A percentile compares a stretch with the other conserved stretches of the same genome.
Evolutionary conservation across 495 filamentous ascomycete genomes (phyloP).

Genomic region (Apiosordaria backusii): DNA sequence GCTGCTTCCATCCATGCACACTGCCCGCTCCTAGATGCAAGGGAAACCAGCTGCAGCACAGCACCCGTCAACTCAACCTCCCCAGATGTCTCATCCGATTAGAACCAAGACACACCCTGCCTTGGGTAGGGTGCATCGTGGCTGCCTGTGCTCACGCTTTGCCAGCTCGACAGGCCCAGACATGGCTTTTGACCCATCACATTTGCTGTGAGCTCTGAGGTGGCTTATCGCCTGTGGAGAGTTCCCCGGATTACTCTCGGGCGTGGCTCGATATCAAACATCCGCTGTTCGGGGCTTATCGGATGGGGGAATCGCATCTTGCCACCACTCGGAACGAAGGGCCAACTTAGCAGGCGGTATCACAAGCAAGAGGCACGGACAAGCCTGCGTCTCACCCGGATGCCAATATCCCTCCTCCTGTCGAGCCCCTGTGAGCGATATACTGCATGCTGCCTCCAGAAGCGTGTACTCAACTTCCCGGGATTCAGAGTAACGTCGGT

Average conservation of each 20-base stretch:
- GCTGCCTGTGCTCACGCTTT: background rate
- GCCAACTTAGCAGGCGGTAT: background rate
- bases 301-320: slow-evolving; percentile 1
- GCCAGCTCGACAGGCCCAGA: background rate
- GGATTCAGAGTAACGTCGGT: slow-evolving; percentile 8
- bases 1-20: background rate
- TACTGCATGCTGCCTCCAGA: background rate
- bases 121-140: background rate
- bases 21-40: background rate
- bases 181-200: background rate
- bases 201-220: background rate
- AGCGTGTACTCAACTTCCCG: background rate
- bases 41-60: slow-evolving; percentile 1
- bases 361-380: background rate
- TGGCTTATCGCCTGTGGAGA: slow-evolving; percentile 17
- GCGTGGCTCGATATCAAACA: slow-evolving; percentile 7
- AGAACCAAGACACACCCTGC: no score
- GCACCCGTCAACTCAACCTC: background rate
- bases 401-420: background rate
- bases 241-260: slow-evolving; percentile 16
- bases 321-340: background rate
- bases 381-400: background rate
- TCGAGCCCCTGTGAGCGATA: slow-evolving; percentile 6
- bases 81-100: background rate
- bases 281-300: slow-evolving; percentile 17